phyloP scores from a whole-genome alignment of 176 grass and related monocot species.

The Melocanna baccifera region DNA sequence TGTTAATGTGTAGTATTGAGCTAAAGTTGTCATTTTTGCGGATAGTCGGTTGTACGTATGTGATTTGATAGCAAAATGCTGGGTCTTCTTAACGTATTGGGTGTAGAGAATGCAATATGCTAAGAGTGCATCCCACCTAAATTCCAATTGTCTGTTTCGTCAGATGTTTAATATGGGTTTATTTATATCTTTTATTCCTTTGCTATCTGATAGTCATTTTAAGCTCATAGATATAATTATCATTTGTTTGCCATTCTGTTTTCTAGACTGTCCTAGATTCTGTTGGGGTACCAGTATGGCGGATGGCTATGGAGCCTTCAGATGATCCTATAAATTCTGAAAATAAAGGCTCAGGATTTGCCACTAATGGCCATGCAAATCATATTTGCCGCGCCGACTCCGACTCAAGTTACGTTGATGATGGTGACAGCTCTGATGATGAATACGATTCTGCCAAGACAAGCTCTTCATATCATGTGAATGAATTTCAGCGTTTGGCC shows the following conservation, averaged over 20 bases:
- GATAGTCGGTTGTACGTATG: background rate
- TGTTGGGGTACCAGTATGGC: constrained; percentile 69
- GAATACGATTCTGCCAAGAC: constrained; percentile 41
- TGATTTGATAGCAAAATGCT: background rate
- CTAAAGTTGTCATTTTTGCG: background rate
- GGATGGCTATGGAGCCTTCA: constrained; percentile 82
- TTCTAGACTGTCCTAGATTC: constrained; percentile 75
- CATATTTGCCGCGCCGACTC: constrained; percentile 46
- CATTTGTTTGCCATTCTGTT: constrained; percentile 3
- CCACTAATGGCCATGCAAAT: constrained; percentile 46
- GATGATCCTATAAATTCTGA: constrained; percentile 34
- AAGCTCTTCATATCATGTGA: constrained; percentile 26
- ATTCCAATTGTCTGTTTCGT: background rate
- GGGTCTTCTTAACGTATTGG: background rate
- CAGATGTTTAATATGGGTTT: background rate
- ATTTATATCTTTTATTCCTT: background rate
- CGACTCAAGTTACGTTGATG: constrained; percentile 67
- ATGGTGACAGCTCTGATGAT: constrained; percentile 56
- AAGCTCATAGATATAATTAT: constrained; percentile 5
- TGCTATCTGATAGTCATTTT: background rate
- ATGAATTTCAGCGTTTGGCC: constrained; percentile 54
- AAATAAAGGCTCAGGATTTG: constrained; percentile 17
- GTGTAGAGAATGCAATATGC: background rate
- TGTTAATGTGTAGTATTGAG: background rate
- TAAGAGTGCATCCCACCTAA: background rate